Percentiles rank a stretch among this genome's conserved stretches.
These are phyloP conservation scores for Irpex sp. DNA, from an alignment of 1,284 basidiomycete genomes.

Conservation along the genomic window DNA sequence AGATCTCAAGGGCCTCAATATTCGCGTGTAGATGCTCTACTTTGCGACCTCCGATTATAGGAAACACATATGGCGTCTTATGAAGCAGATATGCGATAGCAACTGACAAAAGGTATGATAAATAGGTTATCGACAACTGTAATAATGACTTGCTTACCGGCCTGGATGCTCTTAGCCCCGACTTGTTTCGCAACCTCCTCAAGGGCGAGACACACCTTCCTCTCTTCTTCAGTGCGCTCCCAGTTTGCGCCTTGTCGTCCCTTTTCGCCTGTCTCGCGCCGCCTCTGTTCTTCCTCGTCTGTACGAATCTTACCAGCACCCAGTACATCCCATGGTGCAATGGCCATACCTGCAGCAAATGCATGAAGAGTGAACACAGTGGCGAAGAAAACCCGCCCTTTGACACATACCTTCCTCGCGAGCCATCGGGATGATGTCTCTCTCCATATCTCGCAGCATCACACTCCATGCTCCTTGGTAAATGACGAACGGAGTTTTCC, in stretches of 20 bases:
- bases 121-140: background rate
- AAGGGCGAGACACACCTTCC: conserved; percentile 19
- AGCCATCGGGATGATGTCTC: conserved; percentile 51
- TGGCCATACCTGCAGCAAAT: conserved; percentile 13
- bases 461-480: conserved; percentile 51
- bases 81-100: conserved; percentile 25
- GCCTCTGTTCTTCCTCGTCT: conserved; percentile 24
- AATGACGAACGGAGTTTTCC: conserved; percentile 46
- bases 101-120: conserved; percentile 3
- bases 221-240: conserved; percentile 23
- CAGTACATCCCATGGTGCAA: conserved; percentile 28
- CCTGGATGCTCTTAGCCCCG: conserved; percentile 18
- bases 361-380: background rate
- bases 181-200: conserved; percentile 23
- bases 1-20: conserved; percentile 22
- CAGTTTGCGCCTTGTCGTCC: conserved; percentile 15
- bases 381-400: background rate
- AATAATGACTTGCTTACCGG: conserved; percentile 10
- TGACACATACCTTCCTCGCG: conserved; percentile 31
- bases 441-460: conserved; percentile 42
- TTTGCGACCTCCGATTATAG: conserved; percentile 24
- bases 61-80: conserved; percentile 22
- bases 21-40: conserved; percentile 22
- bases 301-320: conserved; percentile 26
- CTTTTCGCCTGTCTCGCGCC: conserved; percentile 20